Conservation (phyloP, 495 filamentous ascomycete genomes). For the Rusavskia elegans region DNA sequence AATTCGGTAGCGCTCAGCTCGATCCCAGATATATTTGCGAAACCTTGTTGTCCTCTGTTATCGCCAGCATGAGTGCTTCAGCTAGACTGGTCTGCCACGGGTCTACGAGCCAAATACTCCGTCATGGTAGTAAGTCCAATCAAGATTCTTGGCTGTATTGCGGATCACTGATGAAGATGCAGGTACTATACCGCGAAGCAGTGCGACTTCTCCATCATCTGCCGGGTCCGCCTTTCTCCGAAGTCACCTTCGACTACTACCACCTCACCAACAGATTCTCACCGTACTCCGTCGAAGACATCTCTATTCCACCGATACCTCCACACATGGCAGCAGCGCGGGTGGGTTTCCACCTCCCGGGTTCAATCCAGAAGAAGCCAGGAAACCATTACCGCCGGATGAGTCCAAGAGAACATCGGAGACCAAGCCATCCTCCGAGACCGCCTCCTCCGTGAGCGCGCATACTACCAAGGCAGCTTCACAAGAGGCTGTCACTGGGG, state of each 20-base stretch:
- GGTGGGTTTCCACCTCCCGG: slow-evolving; percentile 68
- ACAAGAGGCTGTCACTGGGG: slow-evolving; percentile 21
- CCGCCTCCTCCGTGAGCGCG: slow-evolving; percentile 15
- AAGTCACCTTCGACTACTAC: slow-evolving; percentile 38
- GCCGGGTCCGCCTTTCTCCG: slow-evolving; percentile 36
- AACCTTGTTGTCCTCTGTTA: background rate
- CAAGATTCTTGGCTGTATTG: background rate
- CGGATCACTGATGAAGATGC: slow-evolving; percentile 3
- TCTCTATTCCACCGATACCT: slow-evolving; percentile 56
- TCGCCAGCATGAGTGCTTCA: slow-evolving; percentile 38
- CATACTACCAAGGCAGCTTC: slow-evolving; percentile 9
- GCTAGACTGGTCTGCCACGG: slow-evolving; percentile 42
- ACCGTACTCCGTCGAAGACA: slow-evolving; percentile 51
- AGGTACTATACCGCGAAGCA: slow-evolving; percentile 25
- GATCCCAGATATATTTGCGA: background rate
- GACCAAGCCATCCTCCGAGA: slow-evolving; percentile 17
- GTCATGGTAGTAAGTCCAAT: slow-evolving; percentile 23
- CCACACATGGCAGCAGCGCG: slow-evolving; percentile 37
- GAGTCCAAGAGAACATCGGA: slow-evolving; percentile 10
- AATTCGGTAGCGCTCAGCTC: background rate
- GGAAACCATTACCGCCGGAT: slow-evolving; percentile 58
- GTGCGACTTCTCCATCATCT: slow-evolving; percentile 16
- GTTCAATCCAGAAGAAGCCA: slow-evolving; percentile 81
- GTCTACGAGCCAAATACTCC: slow-evolving; percentile 36
- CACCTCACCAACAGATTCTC: slow-evolving; percentile 44